phyloP scores from a whole-genome alignment of 805 yeast species.

The Torulaspora maleeae region DNA sequence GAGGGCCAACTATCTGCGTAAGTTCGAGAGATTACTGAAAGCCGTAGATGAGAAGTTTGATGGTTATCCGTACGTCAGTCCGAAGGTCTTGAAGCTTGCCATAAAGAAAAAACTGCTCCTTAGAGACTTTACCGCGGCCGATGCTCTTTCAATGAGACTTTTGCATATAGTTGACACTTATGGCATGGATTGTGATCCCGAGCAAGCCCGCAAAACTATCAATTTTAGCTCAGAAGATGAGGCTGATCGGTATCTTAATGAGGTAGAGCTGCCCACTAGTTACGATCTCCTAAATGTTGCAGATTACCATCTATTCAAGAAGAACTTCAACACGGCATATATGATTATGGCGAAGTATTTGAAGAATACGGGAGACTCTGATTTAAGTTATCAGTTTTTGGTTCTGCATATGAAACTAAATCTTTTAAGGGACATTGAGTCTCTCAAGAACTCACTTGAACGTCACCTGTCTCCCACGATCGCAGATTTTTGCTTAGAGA shows the following conservation, averaged over 20 bases:
- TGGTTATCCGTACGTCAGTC: constrained; percentile 34
- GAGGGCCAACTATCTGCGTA: constrained; percentile 30
- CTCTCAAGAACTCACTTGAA: constrained; percentile 16
- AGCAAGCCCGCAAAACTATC: constrained; percentile 13
- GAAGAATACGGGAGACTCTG: constrained; percentile 14
- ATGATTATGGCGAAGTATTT: constrained; percentile 28
- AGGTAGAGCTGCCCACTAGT: constrained; percentile 25
- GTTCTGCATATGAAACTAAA: constrained; percentile 27
- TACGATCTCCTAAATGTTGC: constrained; percentile 28
- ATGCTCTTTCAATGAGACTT: constrained; percentile 34
- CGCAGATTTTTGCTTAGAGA: constrained; percentile 7
- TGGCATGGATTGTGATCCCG: constrained; percentile 22
- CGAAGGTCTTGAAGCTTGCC: constrained; percentile 36
- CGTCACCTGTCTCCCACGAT: constrained; percentile 9
- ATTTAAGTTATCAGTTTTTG: constrained; percentile 17
- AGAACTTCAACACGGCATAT: constrained; percentile 13
- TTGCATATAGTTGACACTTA: constrained; percentile 25
- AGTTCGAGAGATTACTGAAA: constrained; percentile 37
- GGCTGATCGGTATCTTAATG: constrained; percentile 32
- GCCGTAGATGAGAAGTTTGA: constrained; percentile 29
- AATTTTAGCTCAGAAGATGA: constrained; percentile 29
- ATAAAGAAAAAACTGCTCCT: constrained; percentile 34
- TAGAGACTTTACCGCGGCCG: constrained; percentile 28
- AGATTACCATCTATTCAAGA: constrained; percentile 23
- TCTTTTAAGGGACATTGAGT: constrained; percentile 23